These are phyloP conservation scores for Metschnikowia matae DNA, from an alignment of 805 yeast species.

Conservation along the genomic window DNA sequence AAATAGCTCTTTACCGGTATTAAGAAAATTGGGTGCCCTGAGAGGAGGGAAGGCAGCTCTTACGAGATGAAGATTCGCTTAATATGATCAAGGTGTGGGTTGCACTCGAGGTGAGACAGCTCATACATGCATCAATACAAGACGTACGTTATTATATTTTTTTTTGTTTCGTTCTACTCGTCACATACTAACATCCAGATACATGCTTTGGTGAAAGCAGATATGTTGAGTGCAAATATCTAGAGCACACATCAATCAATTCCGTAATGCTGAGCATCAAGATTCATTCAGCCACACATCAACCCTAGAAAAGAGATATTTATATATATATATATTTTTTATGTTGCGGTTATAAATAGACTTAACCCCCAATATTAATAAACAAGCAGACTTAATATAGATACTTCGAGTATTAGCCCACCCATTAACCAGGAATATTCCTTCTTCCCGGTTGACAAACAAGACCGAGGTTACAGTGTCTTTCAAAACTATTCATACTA, in stretches of 20 bases:
- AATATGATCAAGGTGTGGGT: conserved; percentile 90
- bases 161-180: neutral
- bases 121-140: conserved; percentile 76
- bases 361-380: no score
- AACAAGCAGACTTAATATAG: no score
- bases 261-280: no score
- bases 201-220: conserved; percentile 41
- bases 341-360: no score
- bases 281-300: no score
- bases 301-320: neutral
- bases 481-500: no score
- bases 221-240: conserved; percentile 43
- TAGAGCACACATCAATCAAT: conserved; percentile 10
- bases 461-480: no score
- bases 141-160: conserved; percentile 47
- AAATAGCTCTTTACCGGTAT: conserved; percentile 72
- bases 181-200: conserved; percentile 28
- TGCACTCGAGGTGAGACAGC: conserved; percentile 82
- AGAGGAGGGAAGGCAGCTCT: conserved; percentile 60
- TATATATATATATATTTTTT: no score
- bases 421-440: no score
- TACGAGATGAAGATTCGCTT: conserved; percentile 54
- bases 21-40: conserved; percentile 71
- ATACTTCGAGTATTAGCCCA: no score
- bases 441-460: no score